Conservation (phyloP, 2,329 filamentous ascomycete species). For the Fusarium algeriense region DNA sequence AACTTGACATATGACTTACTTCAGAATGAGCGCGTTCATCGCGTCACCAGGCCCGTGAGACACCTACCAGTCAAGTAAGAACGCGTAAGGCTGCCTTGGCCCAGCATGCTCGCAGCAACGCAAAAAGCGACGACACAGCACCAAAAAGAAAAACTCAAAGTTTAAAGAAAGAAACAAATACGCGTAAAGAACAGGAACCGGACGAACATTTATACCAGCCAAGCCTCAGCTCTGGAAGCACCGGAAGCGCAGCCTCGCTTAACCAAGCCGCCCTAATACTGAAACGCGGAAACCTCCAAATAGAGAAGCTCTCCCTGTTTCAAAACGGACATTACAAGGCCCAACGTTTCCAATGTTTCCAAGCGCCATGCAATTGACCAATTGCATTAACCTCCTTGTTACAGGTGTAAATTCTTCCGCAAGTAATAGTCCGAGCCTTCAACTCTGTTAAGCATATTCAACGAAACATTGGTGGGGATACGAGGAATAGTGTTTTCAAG, state of each 20-base stretch:
- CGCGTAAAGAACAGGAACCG: no score
- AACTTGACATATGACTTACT: no score
- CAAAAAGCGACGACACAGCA: no score
- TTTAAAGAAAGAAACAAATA: neutral
- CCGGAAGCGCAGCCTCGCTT: neutral
- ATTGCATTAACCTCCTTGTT: constrained; percentile 5
- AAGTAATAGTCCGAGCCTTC: neutral
- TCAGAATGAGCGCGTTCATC: no score
- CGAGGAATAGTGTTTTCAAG: neutral
- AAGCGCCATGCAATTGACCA: neutral
- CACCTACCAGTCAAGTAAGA: no score
- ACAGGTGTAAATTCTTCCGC: constrained; percentile 21
- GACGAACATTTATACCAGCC: neutral
- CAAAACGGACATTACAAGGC: constrained; percentile 10
- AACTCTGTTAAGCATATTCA: neutral
- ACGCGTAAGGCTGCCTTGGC: no score
- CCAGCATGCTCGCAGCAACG: no score
- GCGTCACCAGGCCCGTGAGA: no score
- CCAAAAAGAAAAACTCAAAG: no score
- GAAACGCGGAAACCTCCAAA: constrained; percentile 23
- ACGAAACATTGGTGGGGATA: constrained; percentile 11
- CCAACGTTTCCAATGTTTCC: constrained; percentile 10
- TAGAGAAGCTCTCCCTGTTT: constrained; percentile 23
- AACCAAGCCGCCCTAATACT: neutral
- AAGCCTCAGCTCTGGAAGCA: neutral